Evolutionary conservation across 306 rosid species (phyloP).

Genomic region (Vachellia pachyceras): DNA sequence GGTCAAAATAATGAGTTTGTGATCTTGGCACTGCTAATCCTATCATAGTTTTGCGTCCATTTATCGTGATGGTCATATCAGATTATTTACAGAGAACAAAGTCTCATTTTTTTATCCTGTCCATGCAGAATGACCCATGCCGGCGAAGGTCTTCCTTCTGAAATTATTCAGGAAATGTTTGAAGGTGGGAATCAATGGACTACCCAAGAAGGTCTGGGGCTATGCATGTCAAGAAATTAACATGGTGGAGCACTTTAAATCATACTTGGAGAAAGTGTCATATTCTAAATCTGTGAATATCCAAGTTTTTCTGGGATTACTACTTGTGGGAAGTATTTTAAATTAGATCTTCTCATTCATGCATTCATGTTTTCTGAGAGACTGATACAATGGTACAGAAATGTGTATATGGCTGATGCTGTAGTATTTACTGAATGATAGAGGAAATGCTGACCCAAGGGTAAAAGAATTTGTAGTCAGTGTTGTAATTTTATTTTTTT

Average conservation of each 20-base stretch:
- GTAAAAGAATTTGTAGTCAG: neutral
- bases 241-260: neutral
- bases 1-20: neutral
- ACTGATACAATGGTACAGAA: neutral
- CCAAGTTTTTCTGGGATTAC: neutral
- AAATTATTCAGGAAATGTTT: slow-evolving; percentile 65
- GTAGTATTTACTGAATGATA: neutral
- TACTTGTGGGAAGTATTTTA: neutral
- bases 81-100: slow-evolving; percentile 14
- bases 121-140: slow-evolving; percentile 74
- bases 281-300: neutral
- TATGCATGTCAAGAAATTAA: slow-evolving; percentile 70
- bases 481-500: neutral
- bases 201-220: slow-evolving; percentile 75
- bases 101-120: slow-evolving; percentile 25
- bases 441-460: neutral
- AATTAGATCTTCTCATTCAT: neutral
- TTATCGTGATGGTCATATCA: slow-evolving; percentile 14
- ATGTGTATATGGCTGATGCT: neutral
- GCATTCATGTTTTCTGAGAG: neutral
- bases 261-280: neutral
- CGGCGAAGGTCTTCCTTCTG: slow-evolving; percentile 70
- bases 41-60: neutral
- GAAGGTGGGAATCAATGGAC: slow-evolving; percentile 66
- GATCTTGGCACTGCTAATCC: neutral